phyloP scores from a whole-genome alignment of 2,329 filamentous ascomycete species.

The Pestalotiopsis sp. region DNA sequence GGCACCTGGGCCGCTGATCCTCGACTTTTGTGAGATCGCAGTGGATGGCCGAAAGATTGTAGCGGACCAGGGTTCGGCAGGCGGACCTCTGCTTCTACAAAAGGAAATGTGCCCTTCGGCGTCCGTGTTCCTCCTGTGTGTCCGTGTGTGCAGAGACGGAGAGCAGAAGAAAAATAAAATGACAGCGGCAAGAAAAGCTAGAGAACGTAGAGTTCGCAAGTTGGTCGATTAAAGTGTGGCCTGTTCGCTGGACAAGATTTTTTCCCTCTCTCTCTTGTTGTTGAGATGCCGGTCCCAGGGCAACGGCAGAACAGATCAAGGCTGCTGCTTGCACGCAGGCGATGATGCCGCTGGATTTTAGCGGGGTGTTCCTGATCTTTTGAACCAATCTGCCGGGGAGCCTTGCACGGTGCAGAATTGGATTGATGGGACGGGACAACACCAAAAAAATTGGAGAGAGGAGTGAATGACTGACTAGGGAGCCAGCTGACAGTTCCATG shows the following conservation, averaged over 20 bases:
- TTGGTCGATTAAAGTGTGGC: neutral
- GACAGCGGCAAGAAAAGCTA: neutral
- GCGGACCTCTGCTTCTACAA: slow-evolving; percentile 7
- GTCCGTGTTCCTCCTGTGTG: neutral
- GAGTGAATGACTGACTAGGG: neutral
- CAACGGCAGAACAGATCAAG: neutral
- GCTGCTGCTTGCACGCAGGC: neutral
- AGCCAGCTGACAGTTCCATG: neutral
- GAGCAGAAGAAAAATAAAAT: neutral
- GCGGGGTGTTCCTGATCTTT: neutral
- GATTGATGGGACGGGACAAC: neutral
- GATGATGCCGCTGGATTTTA: neutral
- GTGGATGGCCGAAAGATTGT: neutral
- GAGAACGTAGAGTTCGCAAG: neutral
- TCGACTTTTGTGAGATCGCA: slow-evolving; percentile 7
- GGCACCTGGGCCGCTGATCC: slow-evolving; percentile 6
- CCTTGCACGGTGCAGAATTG: neutral
- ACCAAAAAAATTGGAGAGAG: neutral
- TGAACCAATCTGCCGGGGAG: neutral
- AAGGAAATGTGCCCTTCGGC: neutral
- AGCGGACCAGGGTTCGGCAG: slow-evolving; percentile 4
- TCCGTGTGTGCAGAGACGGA: neutral
- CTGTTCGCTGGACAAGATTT: neutral
- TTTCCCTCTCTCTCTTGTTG: neutral
- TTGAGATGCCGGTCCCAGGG: neutral